A percentile compares a stretch with the other conserved stretches of the same genome.
Conservation (phyloP, 495 filamentous ascomycete genomes). For the Trichoderma asperelloides region DNA sequence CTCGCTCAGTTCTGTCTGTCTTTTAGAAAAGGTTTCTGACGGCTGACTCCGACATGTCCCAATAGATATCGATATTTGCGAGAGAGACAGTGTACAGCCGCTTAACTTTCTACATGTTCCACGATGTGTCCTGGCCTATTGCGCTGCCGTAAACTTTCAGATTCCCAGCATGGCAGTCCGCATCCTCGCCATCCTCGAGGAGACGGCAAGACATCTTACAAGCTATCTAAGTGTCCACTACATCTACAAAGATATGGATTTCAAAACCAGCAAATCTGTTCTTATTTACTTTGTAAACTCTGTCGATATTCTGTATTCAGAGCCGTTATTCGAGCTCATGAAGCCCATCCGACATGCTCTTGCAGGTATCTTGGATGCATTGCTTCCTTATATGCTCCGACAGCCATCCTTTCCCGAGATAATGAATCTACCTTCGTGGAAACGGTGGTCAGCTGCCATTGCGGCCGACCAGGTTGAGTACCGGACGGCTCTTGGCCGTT, state of each 20-base stretch:
- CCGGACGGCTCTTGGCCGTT: background rate
- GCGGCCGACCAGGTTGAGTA: background rate
- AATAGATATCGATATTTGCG: background rate
- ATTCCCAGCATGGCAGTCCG: background rate
- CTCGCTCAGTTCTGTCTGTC: background rate
- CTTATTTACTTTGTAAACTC: background rate
- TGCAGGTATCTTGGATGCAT: background rate
- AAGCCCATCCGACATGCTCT: background rate
- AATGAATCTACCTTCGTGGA: background rate
- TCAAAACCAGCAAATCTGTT: background rate
- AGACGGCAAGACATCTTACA: background rate
- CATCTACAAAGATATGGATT: background rate
- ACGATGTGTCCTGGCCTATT: constrained; percentile 3
- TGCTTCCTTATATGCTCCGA: background rate
- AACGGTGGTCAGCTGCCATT: background rate
- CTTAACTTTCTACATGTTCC: constrained; percentile 1
- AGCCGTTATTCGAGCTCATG: background rate
- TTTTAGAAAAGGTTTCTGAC: background rate
- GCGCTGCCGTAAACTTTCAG: background rate
- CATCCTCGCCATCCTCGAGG: background rate
- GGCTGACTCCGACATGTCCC: background rate
- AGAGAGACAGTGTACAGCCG: background rate
- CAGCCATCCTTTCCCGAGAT: background rate
- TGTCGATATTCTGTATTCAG: background rate
- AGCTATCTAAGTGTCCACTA: background rate